phyloP scores from a whole-genome alignment of 2,329 filamentous ascomycete species.

The Neodidymelliopsis sp. region DNA sequence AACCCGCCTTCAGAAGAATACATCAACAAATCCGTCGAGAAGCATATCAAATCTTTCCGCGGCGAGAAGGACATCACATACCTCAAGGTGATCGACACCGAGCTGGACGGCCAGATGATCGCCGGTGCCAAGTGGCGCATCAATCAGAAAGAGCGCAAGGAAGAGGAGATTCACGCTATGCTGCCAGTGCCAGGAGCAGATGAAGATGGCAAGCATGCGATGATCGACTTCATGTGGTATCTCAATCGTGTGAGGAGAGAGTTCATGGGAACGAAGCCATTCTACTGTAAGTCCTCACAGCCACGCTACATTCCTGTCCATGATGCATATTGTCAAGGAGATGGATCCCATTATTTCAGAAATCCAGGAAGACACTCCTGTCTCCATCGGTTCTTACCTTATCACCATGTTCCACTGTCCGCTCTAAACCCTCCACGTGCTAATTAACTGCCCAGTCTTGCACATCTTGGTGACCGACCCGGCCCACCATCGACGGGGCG shows the following conservation, averaged over 20 bases:
- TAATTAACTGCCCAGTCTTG: constrained; percentile 27
- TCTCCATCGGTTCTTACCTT: too few relatives aligned
- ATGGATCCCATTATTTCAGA: too few relatives aligned
- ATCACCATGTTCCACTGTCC: too few relatives aligned
- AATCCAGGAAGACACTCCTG: too few relatives aligned
- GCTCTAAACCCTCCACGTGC: neutral
- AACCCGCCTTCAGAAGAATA: constrained; percentile 27
- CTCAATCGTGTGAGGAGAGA: constrained; percentile 35
- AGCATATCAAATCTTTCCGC: constrained; percentile 34
- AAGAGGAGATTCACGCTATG: constrained; percentile 41
- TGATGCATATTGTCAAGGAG: neutral
- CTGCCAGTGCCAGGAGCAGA: constrained; percentile 35
- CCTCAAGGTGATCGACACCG: constrained; percentile 46
- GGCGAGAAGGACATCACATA: constrained; percentile 38
- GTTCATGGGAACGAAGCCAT: constrained; percentile 47
- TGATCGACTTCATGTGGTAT: constrained; percentile 39
- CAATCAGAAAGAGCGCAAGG: constrained; percentile 40
- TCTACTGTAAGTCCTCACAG: constrained; percentile 38
- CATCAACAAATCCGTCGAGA: constrained; percentile 28
- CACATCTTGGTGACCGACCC: constrained; percentile 48
- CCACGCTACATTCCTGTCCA: too few relatives aligned
- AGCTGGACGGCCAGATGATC: constrained; percentile 42
- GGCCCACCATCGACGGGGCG: constrained; percentile 52
- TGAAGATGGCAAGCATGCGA: constrained; percentile 34
- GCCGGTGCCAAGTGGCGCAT: constrained; percentile 49